phyloP scores from a whole-genome alignment of 148 eudicot species.

The Drosera capensis region DNA sequence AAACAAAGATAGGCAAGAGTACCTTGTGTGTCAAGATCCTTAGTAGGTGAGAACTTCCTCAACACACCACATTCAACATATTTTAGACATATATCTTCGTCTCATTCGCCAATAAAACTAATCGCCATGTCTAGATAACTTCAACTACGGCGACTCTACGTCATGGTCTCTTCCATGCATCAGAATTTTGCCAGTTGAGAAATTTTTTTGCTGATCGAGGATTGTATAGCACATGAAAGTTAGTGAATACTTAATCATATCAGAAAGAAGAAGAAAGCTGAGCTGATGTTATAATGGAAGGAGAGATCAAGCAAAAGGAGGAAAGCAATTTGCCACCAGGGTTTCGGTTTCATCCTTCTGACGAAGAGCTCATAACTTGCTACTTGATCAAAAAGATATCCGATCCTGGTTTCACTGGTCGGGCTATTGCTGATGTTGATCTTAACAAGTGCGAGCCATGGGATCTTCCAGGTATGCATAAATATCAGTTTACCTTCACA shows the following conservation, averaged over 20 bases:
- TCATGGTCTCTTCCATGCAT: too few relatives aligned
- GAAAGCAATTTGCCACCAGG: slow-evolving; percentile 53
- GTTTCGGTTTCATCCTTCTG: slow-evolving; percentile 73
- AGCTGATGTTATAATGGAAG: slow-evolving; percentile 24
- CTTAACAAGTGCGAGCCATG: slow-evolving; percentile 83
- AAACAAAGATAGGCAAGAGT: background rate
- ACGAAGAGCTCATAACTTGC: slow-evolving; percentile 66
- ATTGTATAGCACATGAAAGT: too few relatives aligned
- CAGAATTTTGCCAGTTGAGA: too few relatives aligned
- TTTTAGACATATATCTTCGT: background rate
- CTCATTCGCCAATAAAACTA: background rate
- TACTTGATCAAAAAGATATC: slow-evolving; percentile 63
- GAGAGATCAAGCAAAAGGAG: slow-evolving; percentile 37
- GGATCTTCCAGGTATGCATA: slow-evolving; percentile 71
- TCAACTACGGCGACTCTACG: too few relatives aligned
- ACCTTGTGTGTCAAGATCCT: slow-evolving; percentile 26
- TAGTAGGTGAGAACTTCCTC: slow-evolving; percentile 43
- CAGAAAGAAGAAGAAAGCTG: background rate
- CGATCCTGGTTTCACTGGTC: slow-evolving; percentile 41
- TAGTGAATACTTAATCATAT: too few relatives aligned
- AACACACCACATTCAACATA: background rate
- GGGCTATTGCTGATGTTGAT: slow-evolving; percentile 66
- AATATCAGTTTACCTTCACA: too few relatives aligned
- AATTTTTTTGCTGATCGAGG: too few relatives aligned
- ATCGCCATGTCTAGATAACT: background rate